Evolutionary conservation across 73 alveolate species (phyloP), one percentile per base, ranked within the genome.

Genomic region (Paramecium sonneborni): DNA sequence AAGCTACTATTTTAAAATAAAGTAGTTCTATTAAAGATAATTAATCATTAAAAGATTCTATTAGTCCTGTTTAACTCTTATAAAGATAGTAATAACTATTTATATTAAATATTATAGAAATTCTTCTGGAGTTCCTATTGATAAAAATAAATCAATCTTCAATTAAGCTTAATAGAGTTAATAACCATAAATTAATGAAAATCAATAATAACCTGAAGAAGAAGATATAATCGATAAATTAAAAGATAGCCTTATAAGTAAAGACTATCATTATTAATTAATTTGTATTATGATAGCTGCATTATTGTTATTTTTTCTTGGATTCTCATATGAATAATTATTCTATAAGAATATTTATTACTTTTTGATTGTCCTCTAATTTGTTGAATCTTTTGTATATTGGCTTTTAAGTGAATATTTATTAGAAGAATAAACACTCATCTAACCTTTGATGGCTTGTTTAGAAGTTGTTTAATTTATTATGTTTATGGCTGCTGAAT

Each of bases 251-350:
- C 20, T 79, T 15, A 44, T 24, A 21, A 79, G 90, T 44, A 79
- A 79, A 79, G 90, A 46, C 24, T 79, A 79, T 79, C 90, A 79
- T 44, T 79, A 79, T 79, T 39, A 79, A 44, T 79, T 79, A 15
- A 46, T 79, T 30, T 43, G 90, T 23, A 43, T 79, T 37, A 20
- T 79, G 28, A 43, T 62, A 41, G 74, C 90, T 30, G 44, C 34
- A 1, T 3, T 44, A 11, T 26, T 79, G 9, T 79, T 79, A 79
- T 79, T 79, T 28, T 39, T 43, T 30, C 14, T 79, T 2, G 90
- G 90, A 43, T 79, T 79, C 23, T 43, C 76, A 21, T 79, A 79
- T 43, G 55, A 30, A 23, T 10, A 38, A 43, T 24, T 79, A 79
- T 79, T 79, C 52, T 43, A 39, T 43, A 23, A 43, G 69, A 79